A percentile compares a stretch with the other conserved stretches of the same genome.
phyloP scores from a whole-genome alignment of 2,329 filamentous ascomycete genomes.

The Arthrobotrys musiformis region DNA sequence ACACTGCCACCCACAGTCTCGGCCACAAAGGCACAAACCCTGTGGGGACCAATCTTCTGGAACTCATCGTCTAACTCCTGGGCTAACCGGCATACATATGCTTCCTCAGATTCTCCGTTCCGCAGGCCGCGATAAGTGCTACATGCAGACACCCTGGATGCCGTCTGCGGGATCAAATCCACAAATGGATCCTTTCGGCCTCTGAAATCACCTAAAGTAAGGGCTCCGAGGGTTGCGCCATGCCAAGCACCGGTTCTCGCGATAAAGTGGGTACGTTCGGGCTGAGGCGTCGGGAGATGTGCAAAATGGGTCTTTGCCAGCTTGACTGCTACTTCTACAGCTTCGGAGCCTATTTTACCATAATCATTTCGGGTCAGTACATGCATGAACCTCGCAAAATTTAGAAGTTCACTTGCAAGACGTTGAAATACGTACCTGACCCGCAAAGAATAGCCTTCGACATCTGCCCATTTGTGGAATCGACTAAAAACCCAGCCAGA shows the following conservation, averaged over 20 bases:
- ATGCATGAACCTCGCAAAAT: too few relatives aligned
- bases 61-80: constrained; percentile 76
- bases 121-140: constrained; percentile 71
- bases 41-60: constrained; percentile 77
- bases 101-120: constrained; percentile 67
- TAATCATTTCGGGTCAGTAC: constrained; percentile 61
- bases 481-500: constrained; percentile 69
- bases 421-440: constrained; percentile 60
- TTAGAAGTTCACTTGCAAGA: too few relatives aligned
- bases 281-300: constrained; percentile 65
- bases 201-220: constrained; percentile 73
- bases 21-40: constrained; percentile 66
- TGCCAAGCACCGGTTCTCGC: constrained; percentile 76
- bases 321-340: constrained; percentile 75
- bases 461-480: background rate
- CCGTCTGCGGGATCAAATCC: constrained; percentile 67
- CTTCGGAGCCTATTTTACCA: constrained; percentile 68
- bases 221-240: constrained; percentile 74
- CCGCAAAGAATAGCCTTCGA: background rate
- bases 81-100: constrained; percentile 72
- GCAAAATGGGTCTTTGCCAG: constrained; percentile 66
- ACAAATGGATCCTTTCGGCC: constrained; percentile 72
- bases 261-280: constrained; percentile 71
- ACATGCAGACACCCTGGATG: constrained; percentile 73
- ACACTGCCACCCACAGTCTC: background rate